Evolutionary conservation across 2,329 filamentous ascomycete genomes (phyloP).

Genomic region (Aspergillus puulaauensis): DNA sequence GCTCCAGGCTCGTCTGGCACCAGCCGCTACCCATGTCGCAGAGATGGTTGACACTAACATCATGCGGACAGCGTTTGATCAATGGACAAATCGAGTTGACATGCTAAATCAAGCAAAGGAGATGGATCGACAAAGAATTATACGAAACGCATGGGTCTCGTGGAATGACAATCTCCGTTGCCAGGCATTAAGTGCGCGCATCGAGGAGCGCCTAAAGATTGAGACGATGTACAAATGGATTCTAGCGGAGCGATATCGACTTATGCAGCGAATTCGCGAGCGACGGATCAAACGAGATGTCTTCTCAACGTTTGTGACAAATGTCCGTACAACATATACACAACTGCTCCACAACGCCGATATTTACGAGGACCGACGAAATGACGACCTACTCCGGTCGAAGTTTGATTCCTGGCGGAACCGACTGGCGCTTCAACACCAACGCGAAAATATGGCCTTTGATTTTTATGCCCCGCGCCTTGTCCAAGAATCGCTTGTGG

Average conservation of each 20-base stretch:
- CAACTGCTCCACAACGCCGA: slow-evolving; percentile 38
- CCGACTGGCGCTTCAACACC: slow-evolving; percentile 37
- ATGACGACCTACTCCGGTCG: slow-evolving; percentile 33
- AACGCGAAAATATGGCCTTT: slow-evolving; percentile 41
- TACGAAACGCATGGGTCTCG: slow-evolving; percentile 58
- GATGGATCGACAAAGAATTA: slow-evolving; percentile 52
- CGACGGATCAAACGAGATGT: slow-evolving; percentile 39
- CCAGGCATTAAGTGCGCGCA: slow-evolving; percentile 51
- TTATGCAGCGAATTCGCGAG: slow-evolving; percentile 42
- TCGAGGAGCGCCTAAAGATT: slow-evolving; percentile 56
- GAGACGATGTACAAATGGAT: slow-evolving; percentile 63
- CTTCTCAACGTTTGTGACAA: slow-evolving; percentile 41
- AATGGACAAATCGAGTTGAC: slow-evolving; percentile 50
- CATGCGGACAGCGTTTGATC: slow-evolving; percentile 46
- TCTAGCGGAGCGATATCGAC: slow-evolving; percentile 48
- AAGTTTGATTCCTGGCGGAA: slow-evolving; percentile 40
- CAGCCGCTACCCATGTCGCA: slow-evolving; percentile 43
- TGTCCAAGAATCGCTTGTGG: slow-evolving; percentile 39
- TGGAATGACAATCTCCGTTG: slow-evolving; percentile 64
- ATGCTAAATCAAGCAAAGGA: slow-evolving; percentile 50
- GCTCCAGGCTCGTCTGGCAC: slow-evolving; percentile 43
- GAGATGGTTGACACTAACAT: slow-evolving; percentile 47
- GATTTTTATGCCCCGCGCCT: slow-evolving; percentile 46
- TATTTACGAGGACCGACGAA: slow-evolving; percentile 32
- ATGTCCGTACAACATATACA: slow-evolving; percentile 37